Percentiles rank a stretch among this genome's conserved stretches.
These are phyloP conservation scores for Penicillium sp. DNA, from an alignment of 2,329 filamentous ascomycete genomes.

Conservation along the genomic window DNA sequence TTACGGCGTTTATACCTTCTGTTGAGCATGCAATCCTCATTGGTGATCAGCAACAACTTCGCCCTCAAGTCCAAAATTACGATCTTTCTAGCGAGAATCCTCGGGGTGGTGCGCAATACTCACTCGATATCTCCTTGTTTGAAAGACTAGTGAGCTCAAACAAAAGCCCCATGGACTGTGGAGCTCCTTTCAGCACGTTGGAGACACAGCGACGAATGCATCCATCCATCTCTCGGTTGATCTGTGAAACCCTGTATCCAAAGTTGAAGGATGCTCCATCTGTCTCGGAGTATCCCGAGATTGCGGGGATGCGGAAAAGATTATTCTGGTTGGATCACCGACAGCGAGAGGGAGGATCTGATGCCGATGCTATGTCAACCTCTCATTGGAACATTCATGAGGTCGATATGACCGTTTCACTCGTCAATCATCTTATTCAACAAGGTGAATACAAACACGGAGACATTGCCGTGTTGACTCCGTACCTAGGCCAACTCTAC, in stretches of 20 bases:
- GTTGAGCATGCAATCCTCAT: slow-evolving; percentile 47
- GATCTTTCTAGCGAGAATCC: slow-evolving; percentile 36
- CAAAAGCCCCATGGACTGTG: slow-evolving; percentile 12
- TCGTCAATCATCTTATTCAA: slow-evolving; percentile 65
- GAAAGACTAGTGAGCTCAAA: slow-evolving; percentile 48
- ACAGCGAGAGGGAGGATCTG: slow-evolving; percentile 38
- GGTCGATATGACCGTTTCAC: slow-evolving; percentile 60
- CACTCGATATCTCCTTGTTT: slow-evolving; percentile 54
- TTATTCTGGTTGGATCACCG: slow-evolving; percentile 56
- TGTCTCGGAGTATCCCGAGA: slow-evolving; percentile 40
- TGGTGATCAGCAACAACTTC: slow-evolving; percentile 48
- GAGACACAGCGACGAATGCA: slow-evolving; percentile 66
- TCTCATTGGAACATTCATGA: slow-evolving; percentile 57
- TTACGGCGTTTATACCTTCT: slow-evolving; percentile 43
- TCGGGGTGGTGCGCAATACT: slow-evolving; percentile 38
- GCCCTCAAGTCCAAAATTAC: slow-evolving; percentile 43
- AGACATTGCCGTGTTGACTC: slow-evolving; percentile 71
- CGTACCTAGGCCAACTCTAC: slow-evolving; percentile 56
- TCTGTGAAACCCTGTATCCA: slow-evolving; percentile 51
- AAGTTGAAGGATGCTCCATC: slow-evolving; percentile 58
- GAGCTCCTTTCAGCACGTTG: slow-evolving; percentile 46
- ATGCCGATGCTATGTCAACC: slow-evolving; percentile 30
- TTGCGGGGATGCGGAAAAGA: slow-evolving; percentile 50
- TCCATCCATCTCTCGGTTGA: slow-evolving; percentile 60
- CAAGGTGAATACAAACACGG: slow-evolving; percentile 61